Base-by-base conservation (phyloP, 2,329 filamentous ascomycete species). In the Diaporthe sp. region DNA sequence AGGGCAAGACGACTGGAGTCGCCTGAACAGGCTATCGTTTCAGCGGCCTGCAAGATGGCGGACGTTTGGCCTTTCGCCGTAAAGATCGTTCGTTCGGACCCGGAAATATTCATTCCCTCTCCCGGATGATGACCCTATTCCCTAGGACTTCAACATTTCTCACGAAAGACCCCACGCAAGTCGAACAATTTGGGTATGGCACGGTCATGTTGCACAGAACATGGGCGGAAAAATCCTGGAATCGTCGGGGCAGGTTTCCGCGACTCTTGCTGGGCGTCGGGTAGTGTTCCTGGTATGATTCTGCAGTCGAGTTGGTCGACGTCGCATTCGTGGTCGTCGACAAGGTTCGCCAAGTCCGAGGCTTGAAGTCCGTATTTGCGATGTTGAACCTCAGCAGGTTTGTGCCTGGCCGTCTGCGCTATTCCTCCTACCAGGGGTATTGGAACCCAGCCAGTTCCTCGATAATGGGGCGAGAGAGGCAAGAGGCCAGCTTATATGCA, bases 401-500 rank as follows among this genome's bases (percentile, higher is more conserved):
- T 70, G n/a, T 55, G 34, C 34, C 19, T 65, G 44, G 58, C 57
- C 44, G 58, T 42, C n/a, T 42, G 53, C 31, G 3, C 17, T 53
- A 6, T 5, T 8, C 25, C 3, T 62, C 28, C 17, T 10, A 3
- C 58, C 49, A 42, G 31, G 37, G 37, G 55, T 12, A 28, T 31
- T 39, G 25, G n/a, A 31, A 62, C 34, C n/a, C 44, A 13, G 9
- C 44, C 70, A 31, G 31, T 8, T 6, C 44, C 9, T 55, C 34
- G n/a, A 31, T 3, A 13, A 28, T 7, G 25, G 44, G 34, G 55
- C 31, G 22, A 22, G 49, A 37, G 51, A 39, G 42, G 49, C 39
- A 65, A 46, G 37, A 37, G 25, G 60, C 58, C 49, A 61, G 61
- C 58, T 65, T 73, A 65, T 73, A 73, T 73, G 60, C 71, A 65